Evolutionary conservation across 306 rosid species (phyloP), one percentile per base, ranked within the genome.

Genomic region (Prunus davidiana): DNA sequence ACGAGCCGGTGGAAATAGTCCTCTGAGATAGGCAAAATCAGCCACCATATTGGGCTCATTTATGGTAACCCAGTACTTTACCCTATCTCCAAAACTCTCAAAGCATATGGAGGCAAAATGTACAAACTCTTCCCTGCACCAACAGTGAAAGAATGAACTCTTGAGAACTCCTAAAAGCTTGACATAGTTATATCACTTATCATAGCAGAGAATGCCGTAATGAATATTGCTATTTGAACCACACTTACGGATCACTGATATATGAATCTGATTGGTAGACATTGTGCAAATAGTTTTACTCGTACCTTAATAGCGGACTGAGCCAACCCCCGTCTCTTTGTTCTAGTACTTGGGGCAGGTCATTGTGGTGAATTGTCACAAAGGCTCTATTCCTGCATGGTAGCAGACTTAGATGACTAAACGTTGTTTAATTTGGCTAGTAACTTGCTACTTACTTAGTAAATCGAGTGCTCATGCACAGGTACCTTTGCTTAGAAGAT

Each of bases 11-110:
- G 97, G 79, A 49, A 30, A 85, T 0, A 0, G 2, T 10, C 93
- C 93, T 0, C 0, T 0, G 15, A 84, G 79, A 69, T 89, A 85
- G 70, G 76, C 12, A 11, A 41, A 20, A 28, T 69, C 7, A 58
- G 75, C 71, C 6, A 16, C 11, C 46, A 79, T 20, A 54, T 87
- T 75, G 70, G 91, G 93, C 71, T 87, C 91, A 77, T 89, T 89
- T 69, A 86, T 67, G 8, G 93, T 89, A 2, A 61, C 30, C 93
- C 93, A 89, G 49, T 86, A 78, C 84, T 85, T 89, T 0, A 89
- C 93, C 74, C 91, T 79, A 63, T 85, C 88, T 10, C 93, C 93
- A 4, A 89, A 89, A 38, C 22, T 81, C 69, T 78, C 80, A 63
- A 89, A 89, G 72, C 93, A 89, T 57, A 79, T 27, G 14, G 82